Conservation (phyloP, 2,329 filamentous ascomycete species). For the Penicillium verrucosum region DNA sequence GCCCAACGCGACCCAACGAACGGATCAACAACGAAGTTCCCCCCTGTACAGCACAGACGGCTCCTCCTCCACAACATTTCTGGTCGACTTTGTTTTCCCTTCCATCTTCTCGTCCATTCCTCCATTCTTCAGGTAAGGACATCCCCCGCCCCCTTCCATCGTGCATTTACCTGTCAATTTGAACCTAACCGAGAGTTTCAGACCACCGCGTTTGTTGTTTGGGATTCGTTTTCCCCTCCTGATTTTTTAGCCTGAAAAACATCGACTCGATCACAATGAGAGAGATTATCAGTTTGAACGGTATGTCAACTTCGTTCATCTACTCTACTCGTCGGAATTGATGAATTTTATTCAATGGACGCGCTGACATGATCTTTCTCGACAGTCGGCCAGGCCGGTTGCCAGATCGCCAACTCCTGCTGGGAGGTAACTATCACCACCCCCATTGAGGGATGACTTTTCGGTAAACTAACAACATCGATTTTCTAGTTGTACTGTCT, state of each 20-base stretch:
- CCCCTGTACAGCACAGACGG: conserved; percentile 40
- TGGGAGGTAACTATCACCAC: conserved; percentile 80
- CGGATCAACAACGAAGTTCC: conserved; percentile 35
- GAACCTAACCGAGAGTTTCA: conserved; percentile 21
- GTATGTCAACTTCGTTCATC: conserved; percentile 53
- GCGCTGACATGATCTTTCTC: conserved; percentile 33
- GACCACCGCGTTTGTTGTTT: conserved; percentile 29
- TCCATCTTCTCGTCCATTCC: conserved; percentile 24
- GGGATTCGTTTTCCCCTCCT: conserved; percentile 25
- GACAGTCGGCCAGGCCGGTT: conserved; percentile 98
- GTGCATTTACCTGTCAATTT: background rate
- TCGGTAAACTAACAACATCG: conserved; percentile 34
- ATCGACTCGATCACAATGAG: conserved; percentile 66
- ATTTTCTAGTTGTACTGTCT: conserved; percentile 89
- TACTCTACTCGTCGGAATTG: conserved; percentile 15
- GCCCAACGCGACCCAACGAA: conserved; percentile 38
- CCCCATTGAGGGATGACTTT: conserved; percentile 5
- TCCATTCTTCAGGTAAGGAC: conserved; percentile 21
- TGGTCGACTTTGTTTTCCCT: conserved; percentile 32
- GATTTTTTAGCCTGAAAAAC: conserved; percentile 24
- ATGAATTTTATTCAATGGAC: conserved; percentile 12
- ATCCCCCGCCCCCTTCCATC: conserved; percentile 15
- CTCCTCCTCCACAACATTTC: conserved; percentile 49
- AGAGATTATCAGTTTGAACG: conserved; percentile 99
- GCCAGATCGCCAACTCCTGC: conserved; percentile 99